Evolutionary conservation across 495 filamentous ascomycete genomes (phyloP), one percentile per base, ranked within the genome.

Genomic region (Xylaria scruposa): DNA sequence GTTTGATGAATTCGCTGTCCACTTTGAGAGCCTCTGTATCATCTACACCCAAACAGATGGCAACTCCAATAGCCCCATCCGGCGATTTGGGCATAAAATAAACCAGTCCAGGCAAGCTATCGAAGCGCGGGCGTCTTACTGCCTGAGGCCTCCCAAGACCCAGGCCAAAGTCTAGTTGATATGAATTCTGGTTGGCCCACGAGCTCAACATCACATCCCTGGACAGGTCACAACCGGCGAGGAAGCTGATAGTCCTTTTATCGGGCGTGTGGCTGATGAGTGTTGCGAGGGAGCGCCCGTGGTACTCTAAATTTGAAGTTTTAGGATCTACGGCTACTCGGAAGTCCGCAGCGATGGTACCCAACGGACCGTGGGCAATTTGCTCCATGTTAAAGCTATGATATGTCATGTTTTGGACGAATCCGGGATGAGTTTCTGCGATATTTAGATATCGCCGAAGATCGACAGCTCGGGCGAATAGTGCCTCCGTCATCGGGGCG

Each of bases 391-490:
- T 47, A 10, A 47, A 12, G 61, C 5, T 47, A n/a, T 64, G 61
- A 33, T 64, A 47, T 8, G 61, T 64, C 61, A 64, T 64, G 40
- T 19, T 47, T 33, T 64, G 61, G 38, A 64, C 15, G 61, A 64
- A 26, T 17, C 61, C 61, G 2, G 81, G 81, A 53, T 89, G 89
- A 10, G 72, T 75, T 12, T 56, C 7, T 1, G 87, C 75, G 51
- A 90, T 76, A 24, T 75, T 70, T 3, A 90, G 73, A 53, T 81
- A 81, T 15, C 74, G 78, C 24, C 88, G 85, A 24, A 80, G 77
- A 77, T 90, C 81, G n/a, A 90, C 81, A 21, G 87, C 85, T 15
- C 89, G 85, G 10, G 83, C 80, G 26, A 89, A 80, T 8, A 79
- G 83, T 51, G 78, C 77, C 7, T 67, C 42, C 17, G 69, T 54